Base-by-base conservation (phyloP, 2,329 filamentous ascomycete species). In the Pestalotiopsis sp. region DNA sequence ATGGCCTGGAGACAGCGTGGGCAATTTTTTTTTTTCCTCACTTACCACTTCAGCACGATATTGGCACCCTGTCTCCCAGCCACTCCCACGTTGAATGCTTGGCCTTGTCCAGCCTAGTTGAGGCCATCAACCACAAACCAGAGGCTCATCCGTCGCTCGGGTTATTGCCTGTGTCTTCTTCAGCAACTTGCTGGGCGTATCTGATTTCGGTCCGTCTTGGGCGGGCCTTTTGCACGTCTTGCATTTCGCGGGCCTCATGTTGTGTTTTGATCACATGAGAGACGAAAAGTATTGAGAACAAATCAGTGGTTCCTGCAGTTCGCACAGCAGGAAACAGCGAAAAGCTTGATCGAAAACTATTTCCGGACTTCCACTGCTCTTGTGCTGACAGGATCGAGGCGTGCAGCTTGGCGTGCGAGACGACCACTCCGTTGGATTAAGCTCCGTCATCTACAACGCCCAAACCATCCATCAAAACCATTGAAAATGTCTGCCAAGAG, bases 341-440 rank as follows among this genome's bases (percentile, higher is more conserved):
- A 45, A 64, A 40, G 31, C 59, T 61, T 61, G 59, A 61, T 36
- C 59, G 31, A 20, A 61, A 25, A 45, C 38, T 64, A 49, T 64
- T 64, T 64, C 25, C 20, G 61, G 17, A 52, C 45, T 52, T 23
- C 38, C 36, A 23, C 61, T 64, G 61, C 31, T 49, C n/a, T 49
- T 38, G 61, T 64, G 61, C 61, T 64, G 61, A 64, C 61, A 64
- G 61, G 61, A 64, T 64, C 23, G 61, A n/a, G 9, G 38, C 61
- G 61, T 64, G 61, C 36, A 64, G 38, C 61, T 31, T 64, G 61
- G 36, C 61, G 27, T 40, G 14, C 59, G 13, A 61, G 31, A 20
- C 59, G 27, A 61, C 25, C n/a, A 27, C 27, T 27, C n/a, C 59
- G 36, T 61, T 61, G 59, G 13, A 61, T 36, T 61, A 36, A n/a